A percentile compares a stretch with the other conserved stretches of the same genome.
Evolutionary conservation across 1,284 basidiomycete genomes (phyloP).

Genomic region (Malassezia restricta): DNA sequence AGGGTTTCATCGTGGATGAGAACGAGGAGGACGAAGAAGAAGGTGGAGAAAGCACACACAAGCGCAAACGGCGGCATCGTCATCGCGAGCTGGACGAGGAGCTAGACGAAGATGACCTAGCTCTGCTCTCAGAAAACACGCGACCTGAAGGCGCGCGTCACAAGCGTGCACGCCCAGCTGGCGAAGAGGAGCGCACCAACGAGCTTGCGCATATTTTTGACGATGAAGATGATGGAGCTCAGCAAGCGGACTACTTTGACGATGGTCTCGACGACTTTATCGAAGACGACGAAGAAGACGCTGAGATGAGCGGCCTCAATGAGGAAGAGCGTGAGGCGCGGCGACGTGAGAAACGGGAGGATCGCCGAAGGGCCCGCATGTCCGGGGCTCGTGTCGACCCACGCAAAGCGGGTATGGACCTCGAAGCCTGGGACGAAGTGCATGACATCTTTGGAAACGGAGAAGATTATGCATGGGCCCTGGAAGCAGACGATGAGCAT

Average conservation of each 20-base stretch:
- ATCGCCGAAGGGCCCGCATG: slow-evolving; percentile 31
- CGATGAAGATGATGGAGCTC: slow-evolving; percentile 56
- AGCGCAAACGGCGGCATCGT: slow-evolving; percentile 46
- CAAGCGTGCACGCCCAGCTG: slow-evolving; percentile 14
- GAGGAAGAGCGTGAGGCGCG: slow-evolving; percentile 58
- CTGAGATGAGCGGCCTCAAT: slow-evolving; percentile 36
- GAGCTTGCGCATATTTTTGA: slow-evolving; percentile 69
- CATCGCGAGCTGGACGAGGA: slow-evolving; percentile 49
- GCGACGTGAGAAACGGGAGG: slow-evolving; percentile 56
- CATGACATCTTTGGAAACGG: slow-evolving; percentile 95
- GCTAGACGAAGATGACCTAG: slow-evolving; percentile 91
- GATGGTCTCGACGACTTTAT: slow-evolving; percentile 53
- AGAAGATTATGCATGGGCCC: slow-evolving; percentile 87
- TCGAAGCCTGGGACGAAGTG: slow-evolving; percentile 88
- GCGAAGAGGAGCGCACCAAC: slow-evolving; percentile 47
- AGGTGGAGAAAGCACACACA: slow-evolving; percentile 55
- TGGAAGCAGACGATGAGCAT: slow-evolving; percentile 52
- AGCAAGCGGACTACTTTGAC: slow-evolving; percentile 28
- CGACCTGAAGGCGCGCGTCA: slow-evolving; percentile 51
- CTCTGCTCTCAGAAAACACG: slow-evolving; percentile 86
- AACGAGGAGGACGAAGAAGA: slow-evolving; percentile 39
- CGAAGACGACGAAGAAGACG: slow-evolving; percentile 61
- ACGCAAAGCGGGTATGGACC: slow-evolving; percentile 28
- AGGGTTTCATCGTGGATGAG: slow-evolving; percentile 42
- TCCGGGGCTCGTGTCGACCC: slow-evolving; percentile 56